Conservation (phyloP, 768 basidiomycete species). For the Porphyrellus cyaneotinctus region DNA sequence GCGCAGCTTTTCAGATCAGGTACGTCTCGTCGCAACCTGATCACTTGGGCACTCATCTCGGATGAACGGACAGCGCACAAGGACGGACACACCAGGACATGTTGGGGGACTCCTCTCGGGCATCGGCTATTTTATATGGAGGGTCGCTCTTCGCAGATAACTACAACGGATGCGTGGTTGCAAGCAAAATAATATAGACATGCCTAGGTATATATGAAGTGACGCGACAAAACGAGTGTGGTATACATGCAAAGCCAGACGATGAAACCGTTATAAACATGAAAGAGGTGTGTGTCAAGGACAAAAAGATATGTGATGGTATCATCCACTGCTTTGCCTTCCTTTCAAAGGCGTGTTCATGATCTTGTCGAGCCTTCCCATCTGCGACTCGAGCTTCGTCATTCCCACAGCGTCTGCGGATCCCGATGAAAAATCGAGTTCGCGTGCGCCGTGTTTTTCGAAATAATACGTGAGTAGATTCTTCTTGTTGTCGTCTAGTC, state of each 20-base stretch:
- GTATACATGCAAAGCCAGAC: conserved; percentile 3
- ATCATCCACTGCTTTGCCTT: conserved; percentile 13
- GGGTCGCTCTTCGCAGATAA: conserved; percentile 27
- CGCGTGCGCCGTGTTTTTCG: conserved; percentile 79
- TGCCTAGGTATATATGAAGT: conserved; percentile 9
- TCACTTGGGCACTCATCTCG: neutral
- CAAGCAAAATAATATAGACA: conserved; percentile 6
- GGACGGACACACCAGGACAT: conserved; percentile 62
- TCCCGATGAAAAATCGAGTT: conserved; percentile 33
- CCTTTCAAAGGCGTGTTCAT: conserved; percentile 64
- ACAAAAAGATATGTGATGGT: no score
- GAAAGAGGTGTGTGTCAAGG: neutral
- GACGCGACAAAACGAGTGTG: conserved; percentile 16
- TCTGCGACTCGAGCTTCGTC: conserved; percentile 74
- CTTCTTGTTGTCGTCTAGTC: conserved; percentile 86
- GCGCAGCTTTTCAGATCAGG: conserved; percentile 34
- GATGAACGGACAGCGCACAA: conserved; percentile 38
- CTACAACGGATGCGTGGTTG: neutral
- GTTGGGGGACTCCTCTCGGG: conserved; percentile 65
- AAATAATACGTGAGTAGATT: conserved; percentile 86
- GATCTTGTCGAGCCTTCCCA: conserved; percentile 73
- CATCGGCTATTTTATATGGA: conserved; percentile 45
- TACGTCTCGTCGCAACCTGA: conserved; percentile 15
- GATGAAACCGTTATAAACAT: neutral
- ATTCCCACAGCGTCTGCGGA: conserved; percentile 43